Evolutionary conservation across 2,329 filamentous ascomycete species (phyloP), one percentile per base, ranked within the genome.

Genomic region (Phialophora macrospora): DNA sequence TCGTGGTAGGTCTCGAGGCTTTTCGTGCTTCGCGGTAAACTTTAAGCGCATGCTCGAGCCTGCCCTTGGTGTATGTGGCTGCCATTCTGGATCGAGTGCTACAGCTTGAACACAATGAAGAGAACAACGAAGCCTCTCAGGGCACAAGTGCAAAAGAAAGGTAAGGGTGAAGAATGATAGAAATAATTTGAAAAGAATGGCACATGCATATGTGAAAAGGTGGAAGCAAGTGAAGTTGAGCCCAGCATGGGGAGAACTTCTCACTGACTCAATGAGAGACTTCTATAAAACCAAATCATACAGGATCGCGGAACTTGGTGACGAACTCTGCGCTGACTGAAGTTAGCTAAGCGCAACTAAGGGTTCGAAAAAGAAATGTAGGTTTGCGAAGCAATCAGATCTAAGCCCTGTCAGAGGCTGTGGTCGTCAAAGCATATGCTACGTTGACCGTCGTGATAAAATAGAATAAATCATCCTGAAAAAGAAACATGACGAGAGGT

Each of bases 391-490:
- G 11, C 58, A 72, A 65, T 80, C 78, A 80, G 78, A 77, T 75
- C 70, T 72, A 73, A 73, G 88, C 89, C 88, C 82, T 88, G 89
- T 91, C 89, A 91, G 82, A 87, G 88, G 88, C 88, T 72, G 80
- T 81, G 88, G 82, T 92, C 90, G 91, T 91, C 90, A 92, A 90
- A 81, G 84, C 86, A 79, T 81, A 85, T 82, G 85, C 87, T 92
- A 91, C 89, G 90, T 89, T 90, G 90, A 92, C 90, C 90, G 90
- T 92, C 90, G 90, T 92, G 90, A 91, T 88, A 86, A 62, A 32
- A 20, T 76, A 74, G 71, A 75, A 73, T 78, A 82, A 84, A 86
- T 90, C 88, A 90, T 90, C 88, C 89, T 88, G 70, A 80, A 77
- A 84, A 74, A 28, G 30, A 32, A 26, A 57, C 28, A 55, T n/a